Conservation (phyloP, 2,329 filamentous ascomycete genomes). For the Elsinoe batatas region DNA sequence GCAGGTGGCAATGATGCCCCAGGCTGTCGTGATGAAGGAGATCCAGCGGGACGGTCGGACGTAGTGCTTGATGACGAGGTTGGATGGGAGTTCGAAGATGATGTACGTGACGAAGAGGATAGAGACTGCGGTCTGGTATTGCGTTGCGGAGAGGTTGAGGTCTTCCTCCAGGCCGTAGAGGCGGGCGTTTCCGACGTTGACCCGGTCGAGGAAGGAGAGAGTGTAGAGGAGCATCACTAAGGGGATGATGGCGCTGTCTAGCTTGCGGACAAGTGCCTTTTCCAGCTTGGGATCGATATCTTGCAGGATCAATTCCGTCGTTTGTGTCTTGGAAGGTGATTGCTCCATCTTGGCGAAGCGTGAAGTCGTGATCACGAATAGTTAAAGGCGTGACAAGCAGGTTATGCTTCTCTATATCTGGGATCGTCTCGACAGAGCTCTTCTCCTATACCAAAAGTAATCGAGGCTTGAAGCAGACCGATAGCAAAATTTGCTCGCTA, state of each 20-base stretch:
- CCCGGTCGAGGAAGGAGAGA: constrained; percentile 66
- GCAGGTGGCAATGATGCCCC: constrained; percentile 58
- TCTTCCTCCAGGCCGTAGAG: constrained; percentile 56
- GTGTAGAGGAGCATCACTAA: constrained; percentile 62
- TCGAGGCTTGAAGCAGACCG: no score
- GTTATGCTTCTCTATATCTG: no score
- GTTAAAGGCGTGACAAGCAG: no score
- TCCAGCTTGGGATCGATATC: constrained; percentile 34
- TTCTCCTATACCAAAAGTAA: no score
- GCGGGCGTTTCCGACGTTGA: constrained; percentile 49
- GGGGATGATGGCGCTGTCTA: constrained; percentile 56
- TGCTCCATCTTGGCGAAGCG: not conserved
- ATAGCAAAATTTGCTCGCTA: no score
- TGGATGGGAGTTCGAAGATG: constrained; percentile 36
- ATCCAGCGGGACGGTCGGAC: constrained; percentile 40
- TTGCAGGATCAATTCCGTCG: not conserved
- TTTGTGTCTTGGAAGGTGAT: not conserved
- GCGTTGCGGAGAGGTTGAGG: constrained; percentile 48
- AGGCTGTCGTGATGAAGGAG: constrained; percentile 48
- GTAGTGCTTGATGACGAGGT: constrained; percentile 37
- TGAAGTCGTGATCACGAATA: not conserved
- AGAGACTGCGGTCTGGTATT: constrained; percentile 52
- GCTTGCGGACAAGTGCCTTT: constrained; percentile 46
- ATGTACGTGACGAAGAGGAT: constrained; percentile 39
- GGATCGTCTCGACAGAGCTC: no score